Conservation (phyloP, 1,139 yeast species). For the Hyphopichia khmerensis region DNA sequence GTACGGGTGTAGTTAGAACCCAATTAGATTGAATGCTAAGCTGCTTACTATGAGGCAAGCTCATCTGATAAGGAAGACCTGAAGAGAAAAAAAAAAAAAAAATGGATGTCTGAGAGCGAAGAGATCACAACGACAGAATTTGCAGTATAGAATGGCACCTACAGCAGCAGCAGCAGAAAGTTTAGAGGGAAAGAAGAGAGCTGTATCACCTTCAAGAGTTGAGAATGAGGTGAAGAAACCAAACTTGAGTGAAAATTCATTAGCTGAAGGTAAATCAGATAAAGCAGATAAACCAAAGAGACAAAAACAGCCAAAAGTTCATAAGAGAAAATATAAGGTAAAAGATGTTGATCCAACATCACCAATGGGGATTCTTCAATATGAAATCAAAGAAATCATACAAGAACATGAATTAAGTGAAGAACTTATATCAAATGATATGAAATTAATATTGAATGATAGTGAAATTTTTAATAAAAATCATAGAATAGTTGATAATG, state of each 20-base stretch:
- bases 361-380: constrained; percentile 75
- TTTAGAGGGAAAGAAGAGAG: constrained; percentile 12
- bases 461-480: constrained; percentile 48
- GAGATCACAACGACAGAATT: too few species aligned
- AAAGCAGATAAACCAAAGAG: constrained; percentile 18
- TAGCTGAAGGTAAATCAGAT: too few species aligned
- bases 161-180: background rate
- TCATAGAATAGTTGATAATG: constrained; percentile 59
- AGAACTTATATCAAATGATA: constrained; percentile 59
- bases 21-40: too few species aligned
- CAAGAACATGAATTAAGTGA: constrained; percentile 39
- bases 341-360: constrained; percentile 73
- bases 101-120: too few species aligned
- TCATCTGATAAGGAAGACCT: background rate
- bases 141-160: constrained; percentile 3
- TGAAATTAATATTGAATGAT: constrained; percentile 63
- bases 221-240: constrained; percentile 6
- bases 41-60: background rate
- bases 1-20: too few species aligned
- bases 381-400: constrained; percentile 67
- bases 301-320: constrained; percentile 26
- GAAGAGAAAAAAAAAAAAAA: background rate
- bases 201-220: constrained; percentile 6
- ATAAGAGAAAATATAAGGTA: constrained; percentile 48
- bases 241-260: constrained; percentile 3